These are phyloP conservation scores for Tolypocladium guangdongense DNA, from an alignment of 2,329 filamentous ascomycete genomes.

Conservation along the genomic window DNA sequence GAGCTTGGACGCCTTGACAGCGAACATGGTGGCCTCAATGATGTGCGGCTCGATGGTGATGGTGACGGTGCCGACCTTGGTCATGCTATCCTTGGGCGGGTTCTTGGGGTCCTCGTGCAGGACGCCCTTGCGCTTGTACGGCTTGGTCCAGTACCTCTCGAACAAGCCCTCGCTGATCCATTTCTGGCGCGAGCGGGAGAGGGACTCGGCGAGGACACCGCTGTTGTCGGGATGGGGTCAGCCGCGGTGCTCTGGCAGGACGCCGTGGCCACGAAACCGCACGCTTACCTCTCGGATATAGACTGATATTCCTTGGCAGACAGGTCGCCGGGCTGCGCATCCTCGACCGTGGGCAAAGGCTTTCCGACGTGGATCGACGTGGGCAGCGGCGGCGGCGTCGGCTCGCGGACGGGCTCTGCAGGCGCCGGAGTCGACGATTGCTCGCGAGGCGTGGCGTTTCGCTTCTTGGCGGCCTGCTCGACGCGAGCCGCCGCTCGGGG, in stretches of 20 bases:
- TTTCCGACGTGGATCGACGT: constrained; percentile 52
- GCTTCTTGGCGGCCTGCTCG: constrained; percentile 50
- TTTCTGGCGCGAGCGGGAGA: constrained; percentile 60
- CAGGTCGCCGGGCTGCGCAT: constrained; percentile 54
- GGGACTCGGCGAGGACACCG: constrained; percentile 63
- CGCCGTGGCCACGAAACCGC: constrained; percentile 5
- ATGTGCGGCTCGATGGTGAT: constrained; percentile 73
- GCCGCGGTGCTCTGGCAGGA: constrained; percentile 4
- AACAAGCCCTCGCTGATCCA: constrained; percentile 66
- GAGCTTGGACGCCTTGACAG: constrained; percentile 53
- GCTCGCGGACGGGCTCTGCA: constrained; percentile 23
- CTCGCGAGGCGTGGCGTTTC: constrained; percentile 44
- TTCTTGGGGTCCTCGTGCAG: constrained; percentile 54
- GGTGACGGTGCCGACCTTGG: constrained; percentile 60
- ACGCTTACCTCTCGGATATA: constrained; percentile 55
- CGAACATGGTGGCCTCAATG: constrained; percentile 64
- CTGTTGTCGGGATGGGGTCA: constrained; percentile 26
- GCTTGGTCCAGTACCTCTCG: constrained; percentile 69
- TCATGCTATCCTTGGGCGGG: constrained; percentile 60
- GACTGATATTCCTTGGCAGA: constrained; percentile 59
- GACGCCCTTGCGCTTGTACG: constrained; percentile 54
- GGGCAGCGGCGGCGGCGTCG: constrained; percentile 37
- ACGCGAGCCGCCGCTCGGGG: constrained; percentile 49
- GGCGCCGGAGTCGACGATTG: constrained; percentile 35
- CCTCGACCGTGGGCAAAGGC: constrained; percentile 59